Conservation (phyloP, 129 eudicot genomes). For the Cynara cardunculus region DNA sequence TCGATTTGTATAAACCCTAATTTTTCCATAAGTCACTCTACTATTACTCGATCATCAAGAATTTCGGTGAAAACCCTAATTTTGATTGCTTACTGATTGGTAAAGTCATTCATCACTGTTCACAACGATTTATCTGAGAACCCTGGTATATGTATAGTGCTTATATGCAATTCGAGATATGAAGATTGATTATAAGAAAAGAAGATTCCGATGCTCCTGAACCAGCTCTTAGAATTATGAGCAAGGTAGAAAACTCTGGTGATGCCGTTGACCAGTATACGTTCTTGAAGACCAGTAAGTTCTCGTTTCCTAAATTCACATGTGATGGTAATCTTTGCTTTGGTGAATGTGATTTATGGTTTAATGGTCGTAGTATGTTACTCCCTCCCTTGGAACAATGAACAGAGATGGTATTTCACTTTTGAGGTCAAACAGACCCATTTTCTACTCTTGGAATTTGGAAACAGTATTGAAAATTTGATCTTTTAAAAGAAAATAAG, state of each 20-base stretch:
- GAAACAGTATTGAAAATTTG: background rate
- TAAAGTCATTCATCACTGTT: background rate
- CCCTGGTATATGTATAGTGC: background rate
- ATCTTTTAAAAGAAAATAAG: background rate
- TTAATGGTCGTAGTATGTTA: background rate
- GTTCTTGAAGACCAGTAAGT: slow-evolving; percentile 27
- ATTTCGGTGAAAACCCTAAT: slow-evolving; percentile 20
- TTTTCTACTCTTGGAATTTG: background rate
- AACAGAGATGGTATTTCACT: background rate
- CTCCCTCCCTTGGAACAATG: background rate
- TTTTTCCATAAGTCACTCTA: background rate
- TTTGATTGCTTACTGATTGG: background rate
- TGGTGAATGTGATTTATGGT: background rate
- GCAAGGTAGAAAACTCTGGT: slow-evolving; percentile 21
- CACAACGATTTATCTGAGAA: background rate
- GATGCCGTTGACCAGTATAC: slow-evolving; percentile 24
- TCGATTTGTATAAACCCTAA: slow-evolving; percentile 7
- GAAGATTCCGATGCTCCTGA: slow-evolving; percentile 33
- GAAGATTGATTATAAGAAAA: slow-evolving; percentile 23
- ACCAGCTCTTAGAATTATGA: background rate
- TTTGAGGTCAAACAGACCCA: background rate
- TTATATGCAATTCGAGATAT: slow-evolving; percentile 10
- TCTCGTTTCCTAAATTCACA: background rate
- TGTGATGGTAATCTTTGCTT: background rate
- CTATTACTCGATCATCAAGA: background rate